Evolutionary conservation across 1,139 yeast species (phyloP), one percentile per base, ranked within the genome.

Genomic region (Protomyces gravidus): DNA sequence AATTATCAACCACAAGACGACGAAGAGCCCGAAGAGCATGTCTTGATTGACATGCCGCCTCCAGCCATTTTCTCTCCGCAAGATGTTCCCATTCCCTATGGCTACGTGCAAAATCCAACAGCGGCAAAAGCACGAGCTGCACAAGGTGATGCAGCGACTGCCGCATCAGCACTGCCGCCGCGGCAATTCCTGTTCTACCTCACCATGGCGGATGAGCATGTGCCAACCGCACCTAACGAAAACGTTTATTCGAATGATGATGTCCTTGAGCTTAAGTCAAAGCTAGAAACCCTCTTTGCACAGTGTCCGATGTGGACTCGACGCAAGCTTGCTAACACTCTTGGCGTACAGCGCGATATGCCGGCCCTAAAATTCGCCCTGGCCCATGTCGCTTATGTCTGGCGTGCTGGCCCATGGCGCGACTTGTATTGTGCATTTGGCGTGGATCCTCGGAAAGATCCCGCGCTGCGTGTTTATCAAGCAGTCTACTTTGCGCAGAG

Each of bases 351-450:
- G 51, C 75, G 78, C 63, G 73, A 79, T 62, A 6, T 60, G 57
- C 21, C 65, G 47, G 78, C 79, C 19, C 71, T 90, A 45, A 84
- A 86, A 65, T 83, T 79, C 64, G 94, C 96, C 0, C 72, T 94
- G 55, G 96, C 97, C 0, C 84, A 86, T 68, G 86, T 89, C 0
- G 79, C 96, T 0, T 92, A 82, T 69, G 79, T 87, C 45, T 86
- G 84, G 70, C 82, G 85, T 33, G 86, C 86, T 68, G 98, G 99
- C 0, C 98, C 98, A 0, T 92, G 96, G 96, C 78, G 97, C 67
- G 89, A 89, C 64, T 81, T 95, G n/a, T 88, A 85, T 69, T 82
- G 89, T 49, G 80, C 76, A 66, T 82, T 83, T 66, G 97, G 97
- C 0, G 76, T 84, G 39, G 88, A 92, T 70, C 97, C 97, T 0